Evolutionary conservation across 2,329 filamentous ascomycete species (phyloP).

Genomic region (Paraconiothyrium brasiliense): DNA sequence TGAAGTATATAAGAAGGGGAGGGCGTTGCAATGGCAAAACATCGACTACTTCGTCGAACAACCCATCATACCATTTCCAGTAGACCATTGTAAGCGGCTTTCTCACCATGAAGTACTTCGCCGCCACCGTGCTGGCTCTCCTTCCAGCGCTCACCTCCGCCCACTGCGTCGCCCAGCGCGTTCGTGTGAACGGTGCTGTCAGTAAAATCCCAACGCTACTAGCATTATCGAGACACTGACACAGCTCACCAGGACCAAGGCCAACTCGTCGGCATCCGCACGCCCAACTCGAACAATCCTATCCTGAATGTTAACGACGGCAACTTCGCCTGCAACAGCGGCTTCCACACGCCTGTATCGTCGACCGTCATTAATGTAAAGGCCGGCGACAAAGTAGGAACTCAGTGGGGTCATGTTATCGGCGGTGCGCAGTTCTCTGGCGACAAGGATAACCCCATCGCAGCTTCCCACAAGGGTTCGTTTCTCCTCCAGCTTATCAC

Average conservation of each 20-base stretch:
- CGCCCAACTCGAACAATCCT: slow-evolving; percentile 61
- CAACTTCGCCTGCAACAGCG: slow-evolving; percentile 59
- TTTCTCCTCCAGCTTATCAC: background rate
- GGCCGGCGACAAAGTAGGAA: slow-evolving; percentile 62
- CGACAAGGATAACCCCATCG: slow-evolving; percentile 28
- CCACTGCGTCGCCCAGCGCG: slow-evolving; percentile 58
- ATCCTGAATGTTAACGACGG: slow-evolving; percentile 59
- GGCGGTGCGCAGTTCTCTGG: slow-evolving; percentile 62
- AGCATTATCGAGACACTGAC: background rate
- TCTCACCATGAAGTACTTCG: slow-evolving; percentile 43
- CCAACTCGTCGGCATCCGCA: slow-evolving; percentile 60
- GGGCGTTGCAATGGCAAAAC: background rate
- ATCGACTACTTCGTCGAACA: slow-evolving; percentile 13
- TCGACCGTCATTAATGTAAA: slow-evolving; percentile 59
- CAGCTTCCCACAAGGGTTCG: slow-evolving; percentile 21
- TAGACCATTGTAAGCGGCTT: slow-evolving; percentile 5
- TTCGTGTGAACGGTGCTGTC: slow-evolving; percentile 57
- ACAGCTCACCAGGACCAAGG: slow-evolving; percentile 54
- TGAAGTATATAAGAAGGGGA: slow-evolving; percentile 25
- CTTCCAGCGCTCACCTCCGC: slow-evolving; percentile 47
- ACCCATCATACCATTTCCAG: slow-evolving; percentile 13
- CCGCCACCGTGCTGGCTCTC: slow-evolving; percentile 32
- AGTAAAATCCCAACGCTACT: background rate
- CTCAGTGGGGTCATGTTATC: slow-evolving; percentile 64
- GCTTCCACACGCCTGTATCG: slow-evolving; percentile 47